Evolutionary conservation across 164 flowering plant species (phyloP).

Genomic region (Kingdonia uniflora): DNA sequence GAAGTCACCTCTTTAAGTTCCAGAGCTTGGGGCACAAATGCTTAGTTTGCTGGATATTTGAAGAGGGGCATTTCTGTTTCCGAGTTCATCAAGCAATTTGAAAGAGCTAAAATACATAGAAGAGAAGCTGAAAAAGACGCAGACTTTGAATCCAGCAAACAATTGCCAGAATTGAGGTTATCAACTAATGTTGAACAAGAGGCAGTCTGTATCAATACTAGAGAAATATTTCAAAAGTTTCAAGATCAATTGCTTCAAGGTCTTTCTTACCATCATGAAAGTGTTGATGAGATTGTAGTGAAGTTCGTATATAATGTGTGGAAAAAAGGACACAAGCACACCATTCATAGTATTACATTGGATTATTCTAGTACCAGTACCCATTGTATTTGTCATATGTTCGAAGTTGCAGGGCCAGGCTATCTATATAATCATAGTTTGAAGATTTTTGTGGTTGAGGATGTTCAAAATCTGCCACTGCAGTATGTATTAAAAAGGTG

Average conservation of each 20-base stretch:
- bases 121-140: not conserved
- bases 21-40: not conserved
- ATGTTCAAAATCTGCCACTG: constrained; percentile 7
- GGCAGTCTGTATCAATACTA: constrained; percentile 3
- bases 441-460: constrained; percentile 5
- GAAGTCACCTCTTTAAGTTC: too few species aligned
- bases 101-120: not conserved
- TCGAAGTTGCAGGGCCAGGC: not conserved
- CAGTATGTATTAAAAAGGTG: constrained; percentile 4
- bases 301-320: not conserved
- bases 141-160: constrained; percentile 4
- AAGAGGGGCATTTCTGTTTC: constrained; percentile 1
- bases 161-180: constrained; percentile 1
- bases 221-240: not conserved
- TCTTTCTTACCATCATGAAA: not conserved
- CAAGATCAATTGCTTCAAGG: not conserved
- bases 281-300: not conserved
- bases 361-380: not conserved
- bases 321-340: not conserved
- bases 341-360: not conserved
- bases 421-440: not conserved
- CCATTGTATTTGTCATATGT: not conserved
- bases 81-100: constrained; percentile 4
- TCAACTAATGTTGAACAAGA: not conserved
- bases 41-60: not conserved